Percentiles rank a stretch among this genome's conserved stretches.
These are phyloP conservation scores for Fistulinella staudtii DNA, from an alignment of 1,284 basidiomycete genomes.

Conservation along the genomic window DNA sequence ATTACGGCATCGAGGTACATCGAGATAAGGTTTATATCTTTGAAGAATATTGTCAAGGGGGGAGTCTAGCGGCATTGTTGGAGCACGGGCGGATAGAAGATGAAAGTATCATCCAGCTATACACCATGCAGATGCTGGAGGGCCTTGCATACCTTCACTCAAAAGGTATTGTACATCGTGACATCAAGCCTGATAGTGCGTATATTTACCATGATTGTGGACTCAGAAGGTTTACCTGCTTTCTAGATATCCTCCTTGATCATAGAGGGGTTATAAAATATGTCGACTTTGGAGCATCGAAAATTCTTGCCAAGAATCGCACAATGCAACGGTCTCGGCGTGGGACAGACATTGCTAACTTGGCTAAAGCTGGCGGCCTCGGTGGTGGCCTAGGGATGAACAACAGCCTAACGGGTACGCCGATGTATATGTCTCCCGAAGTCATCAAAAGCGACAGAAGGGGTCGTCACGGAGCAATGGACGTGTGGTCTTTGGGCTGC, in stretches of 20 bases:
- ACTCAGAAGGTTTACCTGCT: conserved; percentile 15
- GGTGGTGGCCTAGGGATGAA: conserved; percentile 48
- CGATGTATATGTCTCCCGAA: conserved; percentile 99
- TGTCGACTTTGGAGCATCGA: conserved; percentile 98
- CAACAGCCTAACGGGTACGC: conserved; percentile 92
- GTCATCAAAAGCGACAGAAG: conserved; percentile 91
- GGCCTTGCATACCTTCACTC: conserved; percentile 94
- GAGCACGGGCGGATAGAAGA: conserved; percentile 97
- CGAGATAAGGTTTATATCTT: conserved; percentile 99
- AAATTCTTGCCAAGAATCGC: conserved; percentile 92
- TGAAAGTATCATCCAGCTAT: conserved; percentile 93
- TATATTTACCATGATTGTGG: conserved; percentile 19
- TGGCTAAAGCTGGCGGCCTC: conserved; percentile 30
- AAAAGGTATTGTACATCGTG: conserved; percentile 90
- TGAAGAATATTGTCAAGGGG: conserved; percentile 98
- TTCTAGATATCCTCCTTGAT: conserved; percentile 88
- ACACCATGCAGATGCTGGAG: conserved; percentile 96
- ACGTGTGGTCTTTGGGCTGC: conserved; percentile 97
- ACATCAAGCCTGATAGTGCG: conserved; percentile 98
- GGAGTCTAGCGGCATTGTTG: conserved; percentile 85
- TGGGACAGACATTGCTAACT: conserved; percentile 35
- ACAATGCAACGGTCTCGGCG: conserved; percentile 78
- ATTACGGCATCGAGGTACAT: conserved; percentile 99
- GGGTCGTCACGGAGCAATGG: conserved; percentile 93
- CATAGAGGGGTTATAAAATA: conserved; percentile 94